Percentiles rank a stretch among this genome's conserved stretches.
Evolutionary conservation across 2,329 filamentous ascomycete genomes (phyloP).

Genomic region (Botrytis medusae): DNA sequence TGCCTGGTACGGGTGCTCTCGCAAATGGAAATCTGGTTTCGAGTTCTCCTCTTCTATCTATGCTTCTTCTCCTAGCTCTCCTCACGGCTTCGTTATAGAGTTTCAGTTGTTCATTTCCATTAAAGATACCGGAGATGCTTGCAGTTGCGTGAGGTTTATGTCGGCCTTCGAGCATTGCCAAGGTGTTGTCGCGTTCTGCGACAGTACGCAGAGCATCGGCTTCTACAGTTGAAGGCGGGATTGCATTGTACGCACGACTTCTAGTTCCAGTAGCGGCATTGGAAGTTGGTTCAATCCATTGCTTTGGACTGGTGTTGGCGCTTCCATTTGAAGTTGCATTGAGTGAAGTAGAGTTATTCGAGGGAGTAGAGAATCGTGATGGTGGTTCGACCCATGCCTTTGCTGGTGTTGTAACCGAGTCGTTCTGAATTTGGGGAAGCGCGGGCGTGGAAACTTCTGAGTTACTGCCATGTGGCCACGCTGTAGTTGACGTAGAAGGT

Average conservation of each 20-base stretch:
- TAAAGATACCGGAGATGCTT: neutral
- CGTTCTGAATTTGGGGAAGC: neutral
- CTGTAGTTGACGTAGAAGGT: neutral
- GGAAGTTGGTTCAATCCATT: neutral
- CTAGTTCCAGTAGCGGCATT: neutral
- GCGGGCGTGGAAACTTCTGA: neutral
- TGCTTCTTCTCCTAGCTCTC: neutral
- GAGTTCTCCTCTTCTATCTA: neutral
- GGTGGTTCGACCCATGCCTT: neutral
- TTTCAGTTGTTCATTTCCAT: neutral
- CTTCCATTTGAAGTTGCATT: neutral
- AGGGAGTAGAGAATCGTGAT: neutral
- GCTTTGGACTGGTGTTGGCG: neutral
- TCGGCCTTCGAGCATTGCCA: neutral
- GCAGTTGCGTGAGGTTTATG: neutral
- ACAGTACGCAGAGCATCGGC: neutral
- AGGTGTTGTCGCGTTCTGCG: constrained; percentile 6
- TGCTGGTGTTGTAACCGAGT: neutral
- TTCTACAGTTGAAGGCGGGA: neutral
- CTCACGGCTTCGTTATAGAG: neutral
- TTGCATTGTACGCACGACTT: neutral
- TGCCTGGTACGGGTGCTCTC: neutral
- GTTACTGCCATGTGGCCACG: neutral
- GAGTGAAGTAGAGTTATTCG: neutral
- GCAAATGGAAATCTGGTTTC: neutral